These are phyloP conservation scores for Sequoiadendron giganteum DNA, from an alignment of 75 land plant species.

Conservation along the genomic window DNA sequence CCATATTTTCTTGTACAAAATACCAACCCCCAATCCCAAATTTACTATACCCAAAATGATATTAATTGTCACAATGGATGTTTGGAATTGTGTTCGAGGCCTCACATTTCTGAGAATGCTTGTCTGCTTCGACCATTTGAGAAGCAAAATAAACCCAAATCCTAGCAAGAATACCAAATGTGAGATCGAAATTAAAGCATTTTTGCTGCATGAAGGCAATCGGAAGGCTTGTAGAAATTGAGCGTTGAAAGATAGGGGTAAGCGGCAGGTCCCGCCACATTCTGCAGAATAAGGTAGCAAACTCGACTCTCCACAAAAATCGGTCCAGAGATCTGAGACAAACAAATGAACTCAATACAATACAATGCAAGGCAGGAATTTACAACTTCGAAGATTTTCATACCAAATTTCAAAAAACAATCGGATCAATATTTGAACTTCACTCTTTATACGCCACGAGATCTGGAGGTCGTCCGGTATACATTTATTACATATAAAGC, in stretches of 20 bases:
- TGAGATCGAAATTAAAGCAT: neutral
- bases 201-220: neutral
- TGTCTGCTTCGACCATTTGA: neutral
- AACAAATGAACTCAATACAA: neutral
- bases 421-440: neutral
- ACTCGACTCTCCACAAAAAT: conserved; percentile 15
- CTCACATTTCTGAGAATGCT: neutral
- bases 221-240: neutral
- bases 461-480: too few species aligned
- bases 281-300: neutral
- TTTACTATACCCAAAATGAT: conserved; percentile 11
- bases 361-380: neutral
- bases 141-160: neutral
- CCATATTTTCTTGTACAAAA: too few species aligned
- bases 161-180: neutral
- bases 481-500: neutral
- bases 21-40: conserved; percentile 7
- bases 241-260: neutral
- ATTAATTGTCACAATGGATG: conserved; percentile 4
- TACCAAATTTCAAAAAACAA: neutral
- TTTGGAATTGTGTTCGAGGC: conserved; percentile 10
- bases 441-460: neutral
- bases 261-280: neutral
- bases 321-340: conserved; percentile 5
- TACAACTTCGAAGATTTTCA: neutral